Evolutionary conservation across 768 basidiomycete genomes (phyloP).

Genomic region (Mycena epipterygia): DNA sequence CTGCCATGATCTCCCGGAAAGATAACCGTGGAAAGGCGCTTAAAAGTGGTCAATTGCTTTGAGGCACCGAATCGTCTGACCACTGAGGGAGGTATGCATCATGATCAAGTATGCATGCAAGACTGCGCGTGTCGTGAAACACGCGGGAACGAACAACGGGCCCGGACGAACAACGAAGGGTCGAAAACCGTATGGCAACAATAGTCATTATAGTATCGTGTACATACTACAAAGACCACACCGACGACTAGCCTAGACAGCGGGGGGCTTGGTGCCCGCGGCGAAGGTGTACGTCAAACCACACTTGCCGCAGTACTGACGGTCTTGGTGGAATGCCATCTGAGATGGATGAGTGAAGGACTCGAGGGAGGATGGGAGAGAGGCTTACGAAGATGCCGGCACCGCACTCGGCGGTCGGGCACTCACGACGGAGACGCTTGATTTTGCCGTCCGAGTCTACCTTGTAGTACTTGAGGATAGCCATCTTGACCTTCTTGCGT

Average conservation of each 20-base stretch:
- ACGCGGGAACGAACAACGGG: no score
- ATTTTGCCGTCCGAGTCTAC: slow-evolving; percentile 99
- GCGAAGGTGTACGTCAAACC: slow-evolving; percentile 90
- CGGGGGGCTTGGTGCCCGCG: slow-evolving; percentile 84
- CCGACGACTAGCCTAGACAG: slow-evolving; percentile 58
- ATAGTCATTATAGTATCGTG: no score
- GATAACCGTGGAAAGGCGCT: no score
- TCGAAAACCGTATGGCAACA: no score
- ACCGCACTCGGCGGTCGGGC: slow-evolving; percentile 87
- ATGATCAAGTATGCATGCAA: no score
- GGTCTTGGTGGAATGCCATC: slow-evolving; percentile 99
- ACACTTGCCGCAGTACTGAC: slow-evolving; percentile 98
- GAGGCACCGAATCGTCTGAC: no score
- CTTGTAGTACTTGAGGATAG: slow-evolving; percentile 99
- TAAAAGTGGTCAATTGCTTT: no score
- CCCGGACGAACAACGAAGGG: no score
- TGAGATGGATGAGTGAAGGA: slow-evolving; percentile 52
- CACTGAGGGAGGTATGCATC: no score
- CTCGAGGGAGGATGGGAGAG: neutral
- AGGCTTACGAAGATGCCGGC: slow-evolving; percentile 87
- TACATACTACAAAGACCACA: neutral
- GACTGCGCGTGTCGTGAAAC: no score
- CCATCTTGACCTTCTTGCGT: slow-evolving; percentile 99
- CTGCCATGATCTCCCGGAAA: no score
- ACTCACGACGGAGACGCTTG: slow-evolving; percentile 98